Evolutionary conservation across 108 stramenopile genomes (phyloP), one percentile per base, ranked within the genome.

Genomic region (Cyclotella kingstonii): DNA sequence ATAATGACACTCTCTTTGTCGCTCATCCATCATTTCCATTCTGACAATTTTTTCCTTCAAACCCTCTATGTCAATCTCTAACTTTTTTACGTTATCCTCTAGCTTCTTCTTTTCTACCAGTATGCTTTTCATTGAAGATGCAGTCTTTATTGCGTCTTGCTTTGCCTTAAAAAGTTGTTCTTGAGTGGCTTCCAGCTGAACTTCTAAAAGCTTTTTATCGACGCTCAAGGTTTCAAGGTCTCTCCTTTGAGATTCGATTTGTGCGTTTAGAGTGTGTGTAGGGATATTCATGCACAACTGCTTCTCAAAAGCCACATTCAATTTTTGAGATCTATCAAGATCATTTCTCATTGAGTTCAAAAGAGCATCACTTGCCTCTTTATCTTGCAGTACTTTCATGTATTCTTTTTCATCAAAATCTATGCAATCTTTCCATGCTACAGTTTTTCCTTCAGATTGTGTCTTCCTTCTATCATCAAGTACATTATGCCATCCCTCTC

Each of bases 161-260:
- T 49, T 62, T 49, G 60, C 60, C 10, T 62, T 47, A 15, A 49
- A 9, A 8, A 62, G 47, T 27, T 62, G 60, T 15, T 62, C 26
- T 38, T 62, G 45, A 23, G 34, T 39, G 23, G 47, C 28, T 15
- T 31, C 12, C 15, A 62, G 35, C 34, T 62, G 60, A 11, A 34
- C 47, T 38, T 62, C 60, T 1, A 62, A 22, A 2, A 62, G 2
- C 4, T 25, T 8, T 25, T 62, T 62, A 4, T 23, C 47, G n/a
- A 49, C 41, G 0, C 17, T 36, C 1, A 49, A 18, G 9, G 36
- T 27, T 25, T 62, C 60, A 14, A 47, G 6, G 7, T 49, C 48
- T 38, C 60, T 21, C 18, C 23, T 62, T 25, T 62, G 60, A 49
- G 9, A 49, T 1, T 35, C 60, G 9, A 62, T 39, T 4, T 46